phyloP scores from a whole-genome alignment of 768 basidiomycete species.

The Boletus tomentosulus region DNA sequence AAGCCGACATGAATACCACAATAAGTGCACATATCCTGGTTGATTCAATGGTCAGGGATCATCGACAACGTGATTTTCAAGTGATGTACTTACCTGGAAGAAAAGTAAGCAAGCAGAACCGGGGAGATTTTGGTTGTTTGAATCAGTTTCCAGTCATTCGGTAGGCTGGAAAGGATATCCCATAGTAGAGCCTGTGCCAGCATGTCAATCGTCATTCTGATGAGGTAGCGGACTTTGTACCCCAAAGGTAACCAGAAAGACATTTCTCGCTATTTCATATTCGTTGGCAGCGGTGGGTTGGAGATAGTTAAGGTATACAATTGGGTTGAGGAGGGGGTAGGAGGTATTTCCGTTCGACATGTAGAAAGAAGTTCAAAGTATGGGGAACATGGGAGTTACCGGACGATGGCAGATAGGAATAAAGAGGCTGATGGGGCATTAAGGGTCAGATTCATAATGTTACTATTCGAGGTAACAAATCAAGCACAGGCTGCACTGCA shows the following conservation, averaged over 20 bases:
- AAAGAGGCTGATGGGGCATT: not conserved
- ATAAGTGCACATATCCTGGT: conserved; percentile 17
- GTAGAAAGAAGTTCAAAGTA: not conserved
- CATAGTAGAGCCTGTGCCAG: conserved; percentile 19
- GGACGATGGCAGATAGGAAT: not conserved
- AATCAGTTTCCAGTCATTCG: conserved; percentile 16
- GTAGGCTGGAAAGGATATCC: conserved; percentile 25
- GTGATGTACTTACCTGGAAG: conserved; percentile 15
- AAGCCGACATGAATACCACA: conserved; percentile 12
- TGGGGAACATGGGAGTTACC: not conserved
- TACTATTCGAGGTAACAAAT: not conserved
- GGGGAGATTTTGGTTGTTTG: conserved; percentile 11
- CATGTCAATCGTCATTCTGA: conserved; percentile 1
- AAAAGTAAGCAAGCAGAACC: conserved; percentile 21
- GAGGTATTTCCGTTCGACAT: conserved; percentile 5
- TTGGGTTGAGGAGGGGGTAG: conserved; percentile 17
- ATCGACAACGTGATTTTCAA: not conserved
- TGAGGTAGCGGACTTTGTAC: not conserved
- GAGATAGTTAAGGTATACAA: conserved; percentile 26
- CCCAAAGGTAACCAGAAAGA: conserved; percentile 19
- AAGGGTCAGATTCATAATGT: not conserved
- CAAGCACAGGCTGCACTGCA: not conserved
- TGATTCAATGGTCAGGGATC: conserved; percentile 1
- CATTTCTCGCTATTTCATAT: conserved; percentile 17
- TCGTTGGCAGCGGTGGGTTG: conserved; percentile 14